A percentile compares a stretch with the other conserved stretches of the same genome.
phyloP scores from a whole-genome alignment of 2,329 filamentous ascomycete genomes.

The Aureobasidium namibiae region DNA sequence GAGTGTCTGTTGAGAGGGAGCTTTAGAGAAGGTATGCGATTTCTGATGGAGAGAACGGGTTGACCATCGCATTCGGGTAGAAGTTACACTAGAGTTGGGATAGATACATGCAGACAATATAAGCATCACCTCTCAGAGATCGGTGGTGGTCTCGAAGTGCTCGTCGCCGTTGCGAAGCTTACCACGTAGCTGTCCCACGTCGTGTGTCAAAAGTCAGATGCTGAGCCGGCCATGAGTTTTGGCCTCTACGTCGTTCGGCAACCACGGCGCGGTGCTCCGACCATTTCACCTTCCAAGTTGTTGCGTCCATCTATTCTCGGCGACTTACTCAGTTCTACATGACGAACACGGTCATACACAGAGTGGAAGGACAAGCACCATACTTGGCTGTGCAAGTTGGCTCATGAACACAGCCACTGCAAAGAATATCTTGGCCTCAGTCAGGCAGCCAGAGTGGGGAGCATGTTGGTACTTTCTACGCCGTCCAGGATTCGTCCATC shows the following conservation, averaged over 20 bases:
- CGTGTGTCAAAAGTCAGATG: not conserved
- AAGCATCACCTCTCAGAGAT: not conserved
- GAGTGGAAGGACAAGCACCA: not conserved
- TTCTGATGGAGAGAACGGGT: not conserved
- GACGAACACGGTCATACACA: not conserved
- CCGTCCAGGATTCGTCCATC: not conserved
- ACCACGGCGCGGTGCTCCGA: not conserved
- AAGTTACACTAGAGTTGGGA: not conserved
- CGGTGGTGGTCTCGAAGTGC: not conserved
- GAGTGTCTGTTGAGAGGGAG: not conserved
- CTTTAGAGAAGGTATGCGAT: not conserved
- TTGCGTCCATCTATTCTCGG: not conserved
- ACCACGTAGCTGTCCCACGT: not conserved
- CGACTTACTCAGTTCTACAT: not conserved
- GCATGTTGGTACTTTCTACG: not conserved
- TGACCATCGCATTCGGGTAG: not conserved
- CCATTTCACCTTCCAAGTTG: no score
- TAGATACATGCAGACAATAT: not conserved
- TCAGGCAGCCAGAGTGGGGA: not conserved
- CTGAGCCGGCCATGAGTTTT: not conserved
- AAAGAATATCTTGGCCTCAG: not conserved
- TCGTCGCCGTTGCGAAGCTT: not conserved
- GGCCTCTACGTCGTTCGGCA: not conserved
- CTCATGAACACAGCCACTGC: not conserved
- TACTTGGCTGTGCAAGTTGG: not conserved